Evolutionary conservation across 768 basidiomycete species (phyloP), one percentile per base, ranked within the genome.

Genomic region (Lactarius tabidus): DNA sequence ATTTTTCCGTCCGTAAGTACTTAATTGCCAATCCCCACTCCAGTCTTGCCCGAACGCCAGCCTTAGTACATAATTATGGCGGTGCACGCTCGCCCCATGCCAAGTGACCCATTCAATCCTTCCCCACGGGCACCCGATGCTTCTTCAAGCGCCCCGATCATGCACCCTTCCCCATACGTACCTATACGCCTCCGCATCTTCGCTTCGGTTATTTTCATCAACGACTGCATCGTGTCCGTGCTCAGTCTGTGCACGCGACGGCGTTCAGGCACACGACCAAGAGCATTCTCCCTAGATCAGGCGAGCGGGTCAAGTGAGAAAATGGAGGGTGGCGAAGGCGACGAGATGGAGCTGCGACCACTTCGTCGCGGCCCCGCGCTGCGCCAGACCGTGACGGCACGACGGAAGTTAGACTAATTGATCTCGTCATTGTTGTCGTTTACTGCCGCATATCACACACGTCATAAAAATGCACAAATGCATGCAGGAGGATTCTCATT

Each of bases 181-280:
- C 93, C 93, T 0, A 89, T 92, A 67, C 87, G 92, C 53, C 72
- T 95, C 20, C 91, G 87, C 0, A 79, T 94, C 55, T 93, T 95
- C 73, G 82, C 81, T 0, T 73, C 82, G 17, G 89, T 93, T 8
- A 84, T 93, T 65, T 83, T 83, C 79, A 75, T 93, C 10, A 92
- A 94, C 71, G 88, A 93, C 69, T 74, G 77, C 62, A 79, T 93
- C 62, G 86, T 93, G 38, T 78, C 78, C 29, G 73, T 86, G 18
- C 76, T 91, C 36, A 88, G 84, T 67, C 76, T 88, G 36, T 83
- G 85, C 10, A 81, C 70, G 3, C 67, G 74, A 26, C 59, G 56
- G 20, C 63, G 71, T 39, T 41, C 53, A 7, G 53, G 66, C 26
- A 61, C 64, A 6, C 60, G 64, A 31, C 52, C 64, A 61, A 15